Percentiles rank a stretch among this genome's conserved stretches.
phyloP scores from a whole-genome alignment of 257 asterid genomes.

The Jacaranda copaia region DNA sequence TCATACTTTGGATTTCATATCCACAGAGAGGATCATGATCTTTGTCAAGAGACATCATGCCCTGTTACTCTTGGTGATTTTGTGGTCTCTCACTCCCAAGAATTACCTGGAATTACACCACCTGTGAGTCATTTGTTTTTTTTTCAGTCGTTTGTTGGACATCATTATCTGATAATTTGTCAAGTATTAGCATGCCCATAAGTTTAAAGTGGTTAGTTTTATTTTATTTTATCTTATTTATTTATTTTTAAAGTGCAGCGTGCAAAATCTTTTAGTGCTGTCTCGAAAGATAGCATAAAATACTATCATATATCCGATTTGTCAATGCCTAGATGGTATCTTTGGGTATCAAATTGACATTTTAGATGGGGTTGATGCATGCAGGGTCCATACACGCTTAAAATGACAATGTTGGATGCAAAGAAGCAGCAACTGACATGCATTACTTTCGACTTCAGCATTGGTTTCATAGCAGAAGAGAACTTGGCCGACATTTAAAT shows the following conservation, averaged over 20 bases:
- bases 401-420: slow-evolving; percentile 65
- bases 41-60: slow-evolving; percentile 80
- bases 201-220: background rate
- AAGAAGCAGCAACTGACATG: slow-evolving; percentile 63
- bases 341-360: background rate
- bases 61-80: slow-evolving; percentile 79
- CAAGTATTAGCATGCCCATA: too few species aligned
- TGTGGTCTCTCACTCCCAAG: slow-evolving; percentile 74
- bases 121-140: slow-evolving; percentile 62
- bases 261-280: background rate
- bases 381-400: slow-evolving; percentile 78
- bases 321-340: background rate
- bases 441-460: slow-evolving; percentile 72
- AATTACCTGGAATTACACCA: slow-evolving; percentile 79
- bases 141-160: background rate
- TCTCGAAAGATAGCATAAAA: background rate
- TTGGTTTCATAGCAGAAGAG: slow-evolving; percentile 57
- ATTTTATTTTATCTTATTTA: too few species aligned
- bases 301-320: background rate
- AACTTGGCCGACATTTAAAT: slow-evolving; percentile 53
- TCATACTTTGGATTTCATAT: slow-evolving; percentile 57
- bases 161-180: background rate
- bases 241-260: background rate
- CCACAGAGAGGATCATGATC: slow-evolving; percentile 62
- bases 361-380: slow-evolving; percentile 1